These are phyloP conservation scores for Nicotiana knightiana DNA, from an alignment of 257 asterid genomes.

Conservation along the genomic window DNA sequence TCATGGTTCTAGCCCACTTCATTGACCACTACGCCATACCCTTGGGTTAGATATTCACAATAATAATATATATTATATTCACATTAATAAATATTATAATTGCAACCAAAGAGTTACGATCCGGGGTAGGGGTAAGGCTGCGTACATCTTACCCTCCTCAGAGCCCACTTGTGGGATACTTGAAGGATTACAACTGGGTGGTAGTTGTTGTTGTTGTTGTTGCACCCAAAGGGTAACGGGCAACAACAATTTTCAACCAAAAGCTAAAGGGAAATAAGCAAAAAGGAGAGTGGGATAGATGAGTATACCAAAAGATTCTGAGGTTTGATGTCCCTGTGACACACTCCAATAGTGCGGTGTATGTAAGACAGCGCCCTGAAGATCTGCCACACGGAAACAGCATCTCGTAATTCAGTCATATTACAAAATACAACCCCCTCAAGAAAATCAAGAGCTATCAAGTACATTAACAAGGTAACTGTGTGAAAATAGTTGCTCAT, in stretches of 20 bases:
- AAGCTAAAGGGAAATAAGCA: neutral
- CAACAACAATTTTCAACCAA: neutral
- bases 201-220: too few relatives aligned
- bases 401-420: neutral
- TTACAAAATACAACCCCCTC: neutral
- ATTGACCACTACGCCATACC: too few relatives aligned
- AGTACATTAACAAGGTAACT: neutral
- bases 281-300: constrained; percentile 2
- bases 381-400: constrained; percentile 49
- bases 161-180: too few relatives aligned
- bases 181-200: too few relatives aligned
- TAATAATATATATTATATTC: neutral
- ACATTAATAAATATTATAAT: too few relatives aligned
- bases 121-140: too few relatives aligned
- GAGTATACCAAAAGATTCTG: constrained; percentile 80
- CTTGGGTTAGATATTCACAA: too few relatives aligned
- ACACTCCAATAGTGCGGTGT: constrained; percentile 81
- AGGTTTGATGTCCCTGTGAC: constrained; percentile 99
- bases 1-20: too few relatives aligned
- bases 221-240: neutral
- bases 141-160: too few relatives aligned
- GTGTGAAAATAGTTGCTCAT: neutral
- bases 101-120: neutral
- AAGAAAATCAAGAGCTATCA: neutral
- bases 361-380: constrained; percentile 91